phyloP scores from a whole-genome alignment of 306 rosid genomes.

The Citrullus amarus region DNA sequence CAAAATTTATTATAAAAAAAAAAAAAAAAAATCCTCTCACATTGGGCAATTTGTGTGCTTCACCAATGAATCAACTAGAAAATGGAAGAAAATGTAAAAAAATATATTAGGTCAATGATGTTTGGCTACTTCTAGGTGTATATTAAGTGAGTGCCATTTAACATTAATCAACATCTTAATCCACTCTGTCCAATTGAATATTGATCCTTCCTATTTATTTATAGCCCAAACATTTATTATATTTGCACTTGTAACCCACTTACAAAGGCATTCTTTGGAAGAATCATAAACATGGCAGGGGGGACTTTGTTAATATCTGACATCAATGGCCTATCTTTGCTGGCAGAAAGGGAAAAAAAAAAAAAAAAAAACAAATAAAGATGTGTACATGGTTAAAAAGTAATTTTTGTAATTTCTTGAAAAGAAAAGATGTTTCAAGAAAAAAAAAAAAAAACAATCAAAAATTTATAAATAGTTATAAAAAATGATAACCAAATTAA shows the following conservation, averaged over 20 bases:
- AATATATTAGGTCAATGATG: not conserved
- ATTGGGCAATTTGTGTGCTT: not conserved
- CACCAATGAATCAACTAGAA: not conserved
- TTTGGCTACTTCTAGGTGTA: not conserved
- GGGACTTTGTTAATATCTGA: not conserved
- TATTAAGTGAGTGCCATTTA: not conserved
- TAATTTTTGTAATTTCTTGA: not conserved
- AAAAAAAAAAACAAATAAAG: not conserved
- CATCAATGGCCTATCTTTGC: not conserved
- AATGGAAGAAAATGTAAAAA: not conserved
- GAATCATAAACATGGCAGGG: not conserved
- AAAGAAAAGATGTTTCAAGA: no score
- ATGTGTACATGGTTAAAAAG: not conserved
- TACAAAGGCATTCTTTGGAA: not conserved
- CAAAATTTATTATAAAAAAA: not conserved
- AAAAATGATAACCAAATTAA: not conserved
- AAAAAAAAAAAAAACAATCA: no score
- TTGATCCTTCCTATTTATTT: not conserved
- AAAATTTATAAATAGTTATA: no score
- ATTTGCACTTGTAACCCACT: conserved; percentile 6
- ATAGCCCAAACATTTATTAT: not conserved
- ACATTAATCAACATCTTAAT: not conserved
- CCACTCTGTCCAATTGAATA: conserved; percentile 1
- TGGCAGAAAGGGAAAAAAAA: no score
- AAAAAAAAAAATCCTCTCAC: not conserved